Evolutionary conservation across 352 stramenopile genomes (phyloP).

Genomic region (Pythium myriotylum): DNA sequence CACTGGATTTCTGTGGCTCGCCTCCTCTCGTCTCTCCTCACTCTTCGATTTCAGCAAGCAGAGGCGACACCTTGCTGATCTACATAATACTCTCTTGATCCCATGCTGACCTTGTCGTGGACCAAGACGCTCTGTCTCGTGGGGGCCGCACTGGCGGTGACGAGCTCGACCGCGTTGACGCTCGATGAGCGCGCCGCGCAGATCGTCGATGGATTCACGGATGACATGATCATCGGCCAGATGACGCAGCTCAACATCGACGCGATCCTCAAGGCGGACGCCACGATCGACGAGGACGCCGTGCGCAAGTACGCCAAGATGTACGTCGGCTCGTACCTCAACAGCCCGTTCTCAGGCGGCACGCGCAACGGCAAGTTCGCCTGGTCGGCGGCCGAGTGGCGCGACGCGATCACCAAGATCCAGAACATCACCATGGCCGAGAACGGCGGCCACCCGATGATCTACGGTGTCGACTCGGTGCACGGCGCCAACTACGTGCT

Average conservation of each 20-base stretch:
- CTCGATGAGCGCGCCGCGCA: constrained; percentile 27
- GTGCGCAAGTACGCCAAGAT: constrained; percentile 2
- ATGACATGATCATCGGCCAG: constrained; percentile 2
- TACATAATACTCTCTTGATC: neutral
- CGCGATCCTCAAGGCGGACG: constrained; percentile 14
- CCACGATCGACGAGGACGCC: constrained; percentile 1
- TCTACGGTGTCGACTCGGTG: constrained; percentile 91
- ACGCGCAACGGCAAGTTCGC: constrained; percentile 1
- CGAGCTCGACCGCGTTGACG: constrained; percentile 7
- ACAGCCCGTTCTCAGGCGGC: constrained; percentile 16
- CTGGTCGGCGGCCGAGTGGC: constrained; percentile 37
- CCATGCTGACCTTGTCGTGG: neutral
- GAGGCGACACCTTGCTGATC: neutral
- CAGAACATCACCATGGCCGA: constrained; percentile 74
- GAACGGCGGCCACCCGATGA: constrained; percentile 58
- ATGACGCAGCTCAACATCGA: constrained; percentile 17
- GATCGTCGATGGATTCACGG: neutral
- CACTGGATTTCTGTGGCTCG: no score
- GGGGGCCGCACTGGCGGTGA: neutral
- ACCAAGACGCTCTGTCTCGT: neutral
- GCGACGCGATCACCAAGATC: constrained; percentile 29
- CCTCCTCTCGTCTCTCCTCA: no score
- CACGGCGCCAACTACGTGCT: constrained; percentile 88
- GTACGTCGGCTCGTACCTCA: constrained; percentile 7
- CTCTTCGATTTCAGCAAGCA: neutral